Conservation (phyloP, 106 monocot species). For the Phalaenopsis equestris region DNA sequence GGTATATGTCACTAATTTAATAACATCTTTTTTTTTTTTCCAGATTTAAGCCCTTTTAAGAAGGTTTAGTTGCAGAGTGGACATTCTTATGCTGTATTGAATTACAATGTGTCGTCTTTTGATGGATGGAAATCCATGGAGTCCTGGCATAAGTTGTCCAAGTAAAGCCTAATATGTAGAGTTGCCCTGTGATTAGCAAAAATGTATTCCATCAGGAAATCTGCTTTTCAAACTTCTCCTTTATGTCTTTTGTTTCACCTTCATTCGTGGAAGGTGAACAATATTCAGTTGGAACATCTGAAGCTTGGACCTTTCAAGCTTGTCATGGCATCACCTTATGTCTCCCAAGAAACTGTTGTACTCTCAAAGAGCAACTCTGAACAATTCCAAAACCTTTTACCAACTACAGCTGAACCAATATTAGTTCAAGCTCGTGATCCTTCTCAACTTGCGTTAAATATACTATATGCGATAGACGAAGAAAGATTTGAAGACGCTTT, state of each 20-base stretch:
- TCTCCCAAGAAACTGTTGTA: background rate
- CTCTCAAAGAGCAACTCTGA: background rate
- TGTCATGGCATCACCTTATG: background rate
- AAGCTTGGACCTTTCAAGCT: background rate
- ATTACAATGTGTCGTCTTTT: background rate
- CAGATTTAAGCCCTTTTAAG: background rate
- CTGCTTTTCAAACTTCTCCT: slow-evolving; percentile 4
- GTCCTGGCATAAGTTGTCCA: background rate
- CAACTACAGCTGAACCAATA: slow-evolving; percentile 23
- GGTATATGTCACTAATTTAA: background rate
- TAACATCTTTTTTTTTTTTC: background rate
- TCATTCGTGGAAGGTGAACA: background rate
- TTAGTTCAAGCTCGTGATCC: slow-evolving; percentile 36
- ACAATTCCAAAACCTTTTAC: slow-evolving; percentile 10
- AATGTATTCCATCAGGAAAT: slow-evolving; percentile 22
- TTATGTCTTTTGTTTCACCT: background rate
- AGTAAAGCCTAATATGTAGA: background rate
- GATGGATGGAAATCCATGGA: background rate
- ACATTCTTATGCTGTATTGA: background rate
- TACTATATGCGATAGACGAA: slow-evolving; percentile 46
- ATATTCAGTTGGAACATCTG: background rate
- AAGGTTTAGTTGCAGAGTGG: background rate
- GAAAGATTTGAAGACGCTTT: slow-evolving; percentile 61
- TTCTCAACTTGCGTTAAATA: slow-evolving; percentile 27
- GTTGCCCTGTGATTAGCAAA: background rate